Evolutionary conservation across 2,329 filamentous ascomycete genomes (phyloP), one percentile per base, ranked within the genome.

Genomic region (Exophiala bonariae): DNA sequence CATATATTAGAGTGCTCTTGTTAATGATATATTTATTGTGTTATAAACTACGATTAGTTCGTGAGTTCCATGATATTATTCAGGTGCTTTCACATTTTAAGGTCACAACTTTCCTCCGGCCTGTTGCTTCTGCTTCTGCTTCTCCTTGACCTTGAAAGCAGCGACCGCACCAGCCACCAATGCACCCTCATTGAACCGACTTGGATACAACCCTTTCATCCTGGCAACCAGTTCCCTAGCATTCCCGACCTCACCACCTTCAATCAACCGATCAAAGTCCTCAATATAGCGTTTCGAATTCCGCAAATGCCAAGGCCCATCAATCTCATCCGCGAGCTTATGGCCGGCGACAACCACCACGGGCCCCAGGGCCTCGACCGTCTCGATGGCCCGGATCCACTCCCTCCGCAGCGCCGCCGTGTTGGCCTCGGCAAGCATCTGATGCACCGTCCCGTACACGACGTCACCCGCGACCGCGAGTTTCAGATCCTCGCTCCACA

Each of bases 101-200:
- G 23, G 23, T 34, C 28, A 47, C 44, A 47, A 37, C 22, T 47
- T 47, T 17, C 44, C 44, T 3, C 10, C 11, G 6, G 6, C 23
- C 23, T 26, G 23, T 6, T 26, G 23, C 23, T 37, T 48, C 17
- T 37, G 4, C 22, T 89, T 96, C 59, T 95, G 87, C 55, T 82
- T 86, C 54, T 86, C 80, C 17, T 79, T 80, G 45, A 83, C 81
- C 68, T 89, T 87, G 78, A 89, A 96, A 8, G 40, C 41, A 16
- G 22, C 28, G 3, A 40, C 33, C 2, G 41, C 40, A 3, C 46
- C 41, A 6, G 42, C 23, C 6, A 49, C 28, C 40, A 49, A 35
- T 1, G 46, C 46, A 11, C 46, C 46, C 14, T 44, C 41, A 30
- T 49, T 49, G 20, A 44, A 49, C 26, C 46, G 16, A 13, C 33